Base-by-base conservation (phyloP, 306 rosid species). In the Quercus robur region DNA sequence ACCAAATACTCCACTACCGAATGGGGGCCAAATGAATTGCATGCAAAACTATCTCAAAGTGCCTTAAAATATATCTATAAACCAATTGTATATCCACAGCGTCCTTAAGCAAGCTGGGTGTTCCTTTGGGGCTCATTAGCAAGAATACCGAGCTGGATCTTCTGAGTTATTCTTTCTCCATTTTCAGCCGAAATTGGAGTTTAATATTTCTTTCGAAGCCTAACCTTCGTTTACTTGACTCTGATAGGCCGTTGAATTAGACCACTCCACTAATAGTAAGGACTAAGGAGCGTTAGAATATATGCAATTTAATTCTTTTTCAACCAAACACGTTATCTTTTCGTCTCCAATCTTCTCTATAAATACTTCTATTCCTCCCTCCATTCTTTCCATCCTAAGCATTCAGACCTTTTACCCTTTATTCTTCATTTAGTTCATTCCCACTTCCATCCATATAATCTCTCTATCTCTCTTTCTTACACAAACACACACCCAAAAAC, bases 181-280 rank as follows among this genome's bases (percentile, higher is more conserved):
- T 63, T 49, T 68, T 71, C 64, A 73, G 64, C 19, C 19, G 52
- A 57, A 31, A 59, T 78, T 18, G 3, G 35, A 59, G 58, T 70
- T 73, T 26, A 54, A 31, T 74, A 10, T 73, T 59, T 70, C 41
- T 10, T 51, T 19, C 2, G 17, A 69, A 69, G 62, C 77, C 85
- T 78, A 85, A 78, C 75, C 54, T 85, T 75, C 72, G 79, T 0
- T 55, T 85, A 85, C 73, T 75, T 31, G 28, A 71, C 81, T 52
- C 28, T 15, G 28, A 51, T 35, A 49, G 76, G 63, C 70, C 56
- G 46, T 59, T 56, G 84, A 80, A 84, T 81, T 61, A 59, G 80
- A 77, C 83, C 77, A 14, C 63, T 41, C 82, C 82, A 72, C 82
- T 67, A 17, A 9, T 18, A 12, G 55, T 69, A 81, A 49, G 46